Conservation (phyloP, 2,329 filamentous ascomycete genomes). For the Neofusicoccum cordaticola region DNA sequence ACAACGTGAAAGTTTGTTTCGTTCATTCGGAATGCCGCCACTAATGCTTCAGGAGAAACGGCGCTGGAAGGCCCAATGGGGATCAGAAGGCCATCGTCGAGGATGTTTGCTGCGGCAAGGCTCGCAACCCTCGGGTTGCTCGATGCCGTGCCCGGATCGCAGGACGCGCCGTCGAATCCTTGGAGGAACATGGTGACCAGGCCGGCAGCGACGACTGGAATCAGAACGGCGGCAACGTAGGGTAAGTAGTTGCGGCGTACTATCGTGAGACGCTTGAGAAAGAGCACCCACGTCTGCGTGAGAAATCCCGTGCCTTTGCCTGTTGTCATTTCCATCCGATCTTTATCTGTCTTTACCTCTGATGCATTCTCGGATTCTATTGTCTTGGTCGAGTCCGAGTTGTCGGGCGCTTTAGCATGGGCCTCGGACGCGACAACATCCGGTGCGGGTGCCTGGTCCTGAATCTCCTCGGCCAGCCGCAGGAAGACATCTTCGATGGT, state of each 20-base stretch:
- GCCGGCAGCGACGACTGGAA: slow-evolving; percentile 77
- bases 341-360: slow-evolving; percentile 27
- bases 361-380: slow-evolving; percentile 30
- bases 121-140: slow-evolving; percentile 29
- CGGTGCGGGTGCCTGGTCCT: slow-evolving; percentile 19
- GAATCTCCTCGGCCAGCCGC: slow-evolving; percentile 75
- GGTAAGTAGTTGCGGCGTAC: slow-evolving; percentile 76
- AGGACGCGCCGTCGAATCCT: slow-evolving; percentile 51
- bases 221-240: slow-evolving; percentile 68
- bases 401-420: slow-evolving; percentile 15
- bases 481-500: slow-evolving; percentile 93
- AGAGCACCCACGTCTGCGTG: slow-evolving; percentile 70
- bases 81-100: slow-evolving; percentile 27
- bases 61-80: slow-evolving; percentile 39
- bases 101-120: slow-evolving; percentile 22
- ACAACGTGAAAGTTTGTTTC: slow-evolving; percentile 50
- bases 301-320: slow-evolving; percentile 68
- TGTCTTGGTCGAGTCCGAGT: slow-evolving; percentile 21
- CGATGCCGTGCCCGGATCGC: slow-evolving; percentile 39
- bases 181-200: slow-evolving; percentile 75
- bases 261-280: slow-evolving; percentile 74
- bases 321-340: slow-evolving; percentile 53
- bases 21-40: slow-evolving; percentile 26
- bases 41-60: slow-evolving; percentile 31
- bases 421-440: slow-evolving; percentile 25